Evolutionary conservation across 108 stramenopile genomes (phyloP), one percentile per base, ranked within the genome.

Genomic region (Cyclostephanos tholiformis): DNA sequence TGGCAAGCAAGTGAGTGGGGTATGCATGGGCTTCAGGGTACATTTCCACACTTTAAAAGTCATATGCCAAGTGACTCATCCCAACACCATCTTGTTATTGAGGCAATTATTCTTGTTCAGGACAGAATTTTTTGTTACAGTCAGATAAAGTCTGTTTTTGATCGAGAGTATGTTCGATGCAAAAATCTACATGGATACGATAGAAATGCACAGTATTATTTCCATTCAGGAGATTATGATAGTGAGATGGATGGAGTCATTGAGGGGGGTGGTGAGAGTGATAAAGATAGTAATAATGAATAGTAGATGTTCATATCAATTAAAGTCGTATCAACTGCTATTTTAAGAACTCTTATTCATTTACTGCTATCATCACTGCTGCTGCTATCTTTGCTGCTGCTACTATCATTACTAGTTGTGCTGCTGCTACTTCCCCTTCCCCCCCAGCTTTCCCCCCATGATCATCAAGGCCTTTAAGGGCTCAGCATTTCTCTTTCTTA

Each of bases 61-160:
- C 30, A 50, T 32, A 52, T 68, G 51, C 67, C 67, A 13, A 17
- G 11, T 6, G 3, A 19, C 19, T 0, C 25, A 32, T n/a, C n/a
- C 32, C 32, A 68, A 50, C 51, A 50, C 7, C 20, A 32, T 7
- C 32, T 68, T 29, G 52, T 68, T 11, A 22, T 67, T 19, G 66
- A 67, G 51, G 19, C 48, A 20, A 67, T 67, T 5, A 67, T 67
- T 30, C 27, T 50, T 46, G 32, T 68, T 68, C 30, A 22, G 67
- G 53, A 68, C 67, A 3, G 51, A 68, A 16, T 16, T 11, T 2
- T 68, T 35, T 52, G 67, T 3, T 30, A 29, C 11, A 52, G 19
- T 44, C 48, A 67, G 27, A 67, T 67, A 19, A 22, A 67, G 51
- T 38, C 30, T 35, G 67, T 68, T 9, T 55, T 68, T 68, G 51